Evolutionary conservation across 306 rosid genomes (phyloP).

Genomic region (Lathyrus sativus): DNA sequence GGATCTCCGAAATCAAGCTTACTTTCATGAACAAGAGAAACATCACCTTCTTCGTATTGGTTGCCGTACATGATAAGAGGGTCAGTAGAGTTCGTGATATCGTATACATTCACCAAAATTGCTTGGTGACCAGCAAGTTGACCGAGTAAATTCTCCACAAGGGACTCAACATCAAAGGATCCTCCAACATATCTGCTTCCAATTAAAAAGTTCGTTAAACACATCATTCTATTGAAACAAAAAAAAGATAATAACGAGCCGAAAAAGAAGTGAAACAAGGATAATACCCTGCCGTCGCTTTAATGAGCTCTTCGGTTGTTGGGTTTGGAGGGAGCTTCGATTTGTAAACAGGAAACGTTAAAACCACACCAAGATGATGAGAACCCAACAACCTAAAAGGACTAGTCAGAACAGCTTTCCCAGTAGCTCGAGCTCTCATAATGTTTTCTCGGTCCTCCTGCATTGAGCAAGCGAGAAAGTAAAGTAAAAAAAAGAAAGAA

Average conservation of each 20-base stretch:
- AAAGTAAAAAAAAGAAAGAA: not conserved
- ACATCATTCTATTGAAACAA: conserved; percentile 33
- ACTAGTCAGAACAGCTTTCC: conserved; percentile 96
- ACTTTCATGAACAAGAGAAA: conserved; percentile 73
- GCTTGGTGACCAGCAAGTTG: conserved; percentile 97
- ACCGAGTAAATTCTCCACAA: conserved; percentile 96
- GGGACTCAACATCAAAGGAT: conserved; percentile 96
- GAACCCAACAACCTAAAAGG: conserved; percentile 89
- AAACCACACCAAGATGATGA: conserved; percentile 97
- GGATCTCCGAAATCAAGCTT: conserved; percentile 98
- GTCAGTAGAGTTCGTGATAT: conserved; percentile 76
- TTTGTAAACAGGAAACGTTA: conserved; percentile 97
- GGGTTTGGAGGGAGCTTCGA: conserved; percentile 76
- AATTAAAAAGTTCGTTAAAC: conserved; percentile 30
- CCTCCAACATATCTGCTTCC: conserved; percentile 87
- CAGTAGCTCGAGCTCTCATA: conserved; percentile 95
- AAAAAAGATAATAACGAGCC: not conserved
- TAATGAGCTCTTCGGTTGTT: conserved; percentile 63
- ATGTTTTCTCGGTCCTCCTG: conserved; percentile 98
- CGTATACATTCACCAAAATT: conserved; percentile 85
- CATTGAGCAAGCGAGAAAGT: conserved; percentile 30
- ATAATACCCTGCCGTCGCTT: conserved; percentile 92
- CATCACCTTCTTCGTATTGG: conserved; percentile 79
- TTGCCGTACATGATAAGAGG: conserved; percentile 88
- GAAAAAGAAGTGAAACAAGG: conserved; percentile 6